phyloP scores from a whole-genome alignment of 495 filamentous ascomycete species.

The Lasiosphaeria ovina region DNA sequence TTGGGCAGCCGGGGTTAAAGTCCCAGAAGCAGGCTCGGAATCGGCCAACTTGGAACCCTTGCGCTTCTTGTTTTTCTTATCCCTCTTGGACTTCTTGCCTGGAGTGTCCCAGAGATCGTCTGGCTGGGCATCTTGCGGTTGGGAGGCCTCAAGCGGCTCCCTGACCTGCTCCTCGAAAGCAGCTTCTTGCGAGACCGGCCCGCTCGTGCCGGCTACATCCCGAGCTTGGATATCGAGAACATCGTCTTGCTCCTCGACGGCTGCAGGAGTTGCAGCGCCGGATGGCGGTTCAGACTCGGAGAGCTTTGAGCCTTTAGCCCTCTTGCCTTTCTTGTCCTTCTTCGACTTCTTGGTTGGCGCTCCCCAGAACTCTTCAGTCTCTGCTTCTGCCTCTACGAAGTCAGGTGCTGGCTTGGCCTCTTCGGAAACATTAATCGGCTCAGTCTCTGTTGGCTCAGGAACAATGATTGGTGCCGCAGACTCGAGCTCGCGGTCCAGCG shows the following conservation, averaged over 20 bases:
- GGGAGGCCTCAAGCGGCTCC: neutral
- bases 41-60: conserved; percentile 10
- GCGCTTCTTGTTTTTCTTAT: conserved; percentile 30
- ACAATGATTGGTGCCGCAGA: no score
- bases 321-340: conserved; percentile 36
- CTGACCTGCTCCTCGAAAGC: no score
- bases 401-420: neutral
- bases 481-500: no score
- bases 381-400: neutral
- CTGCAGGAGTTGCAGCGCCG: neutral
- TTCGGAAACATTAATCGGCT: neutral
- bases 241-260: neutral
- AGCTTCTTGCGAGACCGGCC: no score
- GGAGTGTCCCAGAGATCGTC: neutral
- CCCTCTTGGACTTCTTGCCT: conserved; percentile 28
- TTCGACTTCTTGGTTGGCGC: conserved; percentile 23
- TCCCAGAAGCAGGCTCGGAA: conserved; percentile 17
- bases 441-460: no score
- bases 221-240: no score
- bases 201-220: no score
- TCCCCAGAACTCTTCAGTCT: conserved; percentile 8
- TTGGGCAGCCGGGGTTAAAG: neutral
- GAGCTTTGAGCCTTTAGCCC: conserved; percentile 24
- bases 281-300: conserved; percentile 9
- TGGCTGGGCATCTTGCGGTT: conserved; percentile 2